Percentiles rank a stretch among this genome's conserved stretches.
Evolutionary conservation across 2,329 filamentous ascomycete species (phyloP).

Genomic region (Colletotrichum sp.): DNA sequence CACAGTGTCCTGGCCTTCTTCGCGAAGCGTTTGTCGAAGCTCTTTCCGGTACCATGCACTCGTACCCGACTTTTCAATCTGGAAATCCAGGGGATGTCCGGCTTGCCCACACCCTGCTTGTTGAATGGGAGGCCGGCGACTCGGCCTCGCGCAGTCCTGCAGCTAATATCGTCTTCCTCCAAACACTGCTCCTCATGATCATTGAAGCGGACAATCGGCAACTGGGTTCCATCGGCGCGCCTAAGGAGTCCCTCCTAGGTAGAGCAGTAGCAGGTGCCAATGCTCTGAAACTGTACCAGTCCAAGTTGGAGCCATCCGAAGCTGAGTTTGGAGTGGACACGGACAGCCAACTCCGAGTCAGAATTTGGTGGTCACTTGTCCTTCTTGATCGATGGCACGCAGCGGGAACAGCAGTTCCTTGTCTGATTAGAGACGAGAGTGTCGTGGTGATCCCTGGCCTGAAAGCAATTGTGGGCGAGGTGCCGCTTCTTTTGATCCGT

Average conservation of each 20-base stretch:
- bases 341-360: constrained; percentile 65
- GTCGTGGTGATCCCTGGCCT: constrained; percentile 66
- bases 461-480: constrained; percentile 64
- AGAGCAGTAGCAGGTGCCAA: constrained; percentile 71
- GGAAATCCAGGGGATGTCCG: constrained; percentile 47
- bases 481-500: constrained; percentile 69
- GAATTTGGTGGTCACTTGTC: constrained; percentile 76
- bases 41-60: constrained; percentile 63
- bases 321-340: constrained; percentile 60
- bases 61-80: constrained; percentile 44
- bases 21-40: constrained; percentile 70
- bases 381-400: constrained; percentile 78
- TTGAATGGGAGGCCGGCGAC: constrained; percentile 54
- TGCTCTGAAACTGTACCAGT: constrained; percentile 64
- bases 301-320: constrained; percentile 41
- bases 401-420: constrained; percentile 66
- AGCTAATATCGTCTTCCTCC: constrained; percentile 64
- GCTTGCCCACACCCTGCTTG: constrained; percentile 51
- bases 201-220: constrained; percentile 67
- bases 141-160: constrained; percentile 41
- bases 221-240: constrained; percentile 48
- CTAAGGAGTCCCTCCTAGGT: constrained; percentile 63
- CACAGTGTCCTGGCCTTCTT: constrained; percentile 59
- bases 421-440: constrained; percentile 67
- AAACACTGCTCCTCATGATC: constrained; percentile 69